Evolutionary conservation across 2,329 filamentous ascomycete species (phyloP).

Genomic region (Cryoendolithus antarcticus): DNA sequence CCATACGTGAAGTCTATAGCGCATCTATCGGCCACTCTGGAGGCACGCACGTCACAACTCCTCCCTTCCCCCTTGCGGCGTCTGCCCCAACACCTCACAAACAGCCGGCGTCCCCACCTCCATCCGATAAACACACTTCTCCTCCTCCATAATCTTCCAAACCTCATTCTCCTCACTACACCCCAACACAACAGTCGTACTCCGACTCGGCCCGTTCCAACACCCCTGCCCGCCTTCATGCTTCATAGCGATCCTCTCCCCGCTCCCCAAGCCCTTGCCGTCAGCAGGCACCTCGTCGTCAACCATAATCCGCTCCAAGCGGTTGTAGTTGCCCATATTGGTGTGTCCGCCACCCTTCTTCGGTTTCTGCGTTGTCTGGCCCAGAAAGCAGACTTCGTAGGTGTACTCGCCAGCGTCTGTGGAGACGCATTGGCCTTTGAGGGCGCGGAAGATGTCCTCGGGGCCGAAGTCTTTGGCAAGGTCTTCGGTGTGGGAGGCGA

Average conservation of each 20-base stretch:
- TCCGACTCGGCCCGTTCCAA: conserved; percentile 88
- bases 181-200: conserved; percentile 73
- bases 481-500: conserved; percentile 56
- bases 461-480: conserved; percentile 74
- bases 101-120: conserved; percentile 85
- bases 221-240: conserved; percentile 87
- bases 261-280: conserved; percentile 65
- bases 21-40: too few relatives aligned
- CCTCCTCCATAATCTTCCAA: conserved; percentile 81
- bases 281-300: conserved; percentile 75
- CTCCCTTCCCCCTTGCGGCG: conserved; percentile 9
- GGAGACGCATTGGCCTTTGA: conserved; percentile 68
- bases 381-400: conserved; percentile 89
- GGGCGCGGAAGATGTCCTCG: conserved; percentile 74
- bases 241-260: conserved; percentile 61
- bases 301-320: conserved; percentile 51
- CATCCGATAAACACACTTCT: conserved; percentile 97
- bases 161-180: conserved; percentile 87
- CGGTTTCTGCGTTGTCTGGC: conserved; percentile 72
- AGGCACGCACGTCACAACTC: conserved; percentile 10
- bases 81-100: conserved; percentile 43
- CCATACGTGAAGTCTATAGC: too few relatives aligned
- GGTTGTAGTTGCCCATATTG: conserved; percentile 74
- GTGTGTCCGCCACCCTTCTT: conserved; percentile 81
- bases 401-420: conserved; percentile 85